A percentile compares a stretch with the other conserved stretches of the same genome.
Evolutionary conservation across 768 basidiomycete genomes (phyloP).

Genomic region (Tulasnella sp.): DNA sequence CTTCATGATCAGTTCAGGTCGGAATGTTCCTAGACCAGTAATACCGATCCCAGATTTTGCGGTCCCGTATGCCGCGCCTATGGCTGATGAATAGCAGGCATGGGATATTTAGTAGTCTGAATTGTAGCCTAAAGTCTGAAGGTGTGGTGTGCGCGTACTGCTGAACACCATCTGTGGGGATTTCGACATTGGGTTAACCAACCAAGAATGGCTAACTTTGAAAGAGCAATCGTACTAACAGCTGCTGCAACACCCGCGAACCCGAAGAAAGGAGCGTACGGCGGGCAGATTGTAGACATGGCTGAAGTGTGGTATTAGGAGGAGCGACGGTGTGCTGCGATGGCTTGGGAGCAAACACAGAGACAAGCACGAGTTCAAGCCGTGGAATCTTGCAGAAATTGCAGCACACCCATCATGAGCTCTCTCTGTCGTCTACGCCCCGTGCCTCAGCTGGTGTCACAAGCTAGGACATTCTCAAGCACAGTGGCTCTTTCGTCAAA

Average conservation of each 20-base stretch:
- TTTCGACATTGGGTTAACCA: not conserved
- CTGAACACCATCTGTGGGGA: constrained; percentile 81
- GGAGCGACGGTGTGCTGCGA: not conserved
- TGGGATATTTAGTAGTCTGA: not conserved
- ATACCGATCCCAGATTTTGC: constrained; percentile 97
- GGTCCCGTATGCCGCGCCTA: constrained; percentile 93
- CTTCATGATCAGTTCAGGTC: constrained; percentile 98
- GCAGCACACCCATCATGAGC: too few species aligned
- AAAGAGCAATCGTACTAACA: constrained; percentile 37
- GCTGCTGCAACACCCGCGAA: constrained; percentile 93
- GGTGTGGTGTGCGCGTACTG: constrained; percentile 47
- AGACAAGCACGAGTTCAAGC: too few species aligned
- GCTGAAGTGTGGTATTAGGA: constrained; percentile 4
- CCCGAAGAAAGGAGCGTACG: constrained; percentile 96
- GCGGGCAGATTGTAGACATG: constrained; percentile 51
- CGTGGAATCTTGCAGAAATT: too few species aligned
- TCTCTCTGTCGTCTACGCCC: too few species aligned
- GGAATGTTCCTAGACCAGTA: constrained; percentile 85
- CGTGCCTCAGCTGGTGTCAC: too few species aligned
- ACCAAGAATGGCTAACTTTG: not conserved
- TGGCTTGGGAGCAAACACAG: too few species aligned
- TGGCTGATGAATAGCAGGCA: constrained; percentile 37
- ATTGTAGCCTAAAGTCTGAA: not conserved
- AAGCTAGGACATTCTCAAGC: not conserved
- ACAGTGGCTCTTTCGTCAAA: constrained; percentile 26